Percentiles rank a stretch among this genome's conserved stretches.
phyloP scores from a whole-genome alignment of 2,329 filamentous ascomycete species.

The Clonostachys solani region DNA sequence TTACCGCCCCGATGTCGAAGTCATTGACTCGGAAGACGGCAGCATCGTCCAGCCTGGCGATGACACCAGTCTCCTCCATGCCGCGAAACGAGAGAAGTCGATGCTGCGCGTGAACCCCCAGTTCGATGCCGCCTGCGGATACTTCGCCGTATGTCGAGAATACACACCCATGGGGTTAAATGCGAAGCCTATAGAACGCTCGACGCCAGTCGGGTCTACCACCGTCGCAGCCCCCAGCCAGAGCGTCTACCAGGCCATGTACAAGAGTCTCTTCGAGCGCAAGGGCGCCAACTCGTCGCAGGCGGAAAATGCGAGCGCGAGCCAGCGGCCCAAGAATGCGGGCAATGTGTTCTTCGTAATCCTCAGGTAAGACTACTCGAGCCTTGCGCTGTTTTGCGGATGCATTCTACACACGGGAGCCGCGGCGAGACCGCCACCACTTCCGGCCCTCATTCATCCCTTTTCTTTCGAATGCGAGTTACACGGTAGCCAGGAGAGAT shows the following conservation, averaged over 20 bases:
- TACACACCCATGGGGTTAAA: slow-evolving; percentile 90
- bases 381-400: slow-evolving; percentile 2
- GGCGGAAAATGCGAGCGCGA: slow-evolving; percentile 39
- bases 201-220: slow-evolving; percentile 71
- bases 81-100: slow-evolving; percentile 56
- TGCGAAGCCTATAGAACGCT: slow-evolving; percentile 84
- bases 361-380: slow-evolving; percentile 55
- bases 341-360: slow-evolving; percentile 94
- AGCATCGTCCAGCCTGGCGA: slow-evolving; percentile 56
- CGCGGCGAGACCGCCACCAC: no score
- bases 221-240: slow-evolving; percentile 77
- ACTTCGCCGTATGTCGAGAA: slow-evolving; percentile 92
- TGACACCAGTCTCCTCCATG: slow-evolving; percentile 60
- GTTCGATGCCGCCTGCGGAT: slow-evolving; percentile 79
- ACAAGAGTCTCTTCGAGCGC: slow-evolving; percentile 89
- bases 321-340: slow-evolving; percentile 57
- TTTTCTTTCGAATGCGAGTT: no score
- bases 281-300: slow-evolving; percentile 38
- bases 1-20: slow-evolving; percentile 20
- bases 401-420: neutral
- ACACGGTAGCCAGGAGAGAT: no score
- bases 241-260: slow-evolving; percentile 98
- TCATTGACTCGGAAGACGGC: slow-evolving; percentile 10
- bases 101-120: slow-evolving; percentile 50
- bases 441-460: no score